Conservation (phyloP, 805 yeast species). For the Lachancea sp. region DNA sequence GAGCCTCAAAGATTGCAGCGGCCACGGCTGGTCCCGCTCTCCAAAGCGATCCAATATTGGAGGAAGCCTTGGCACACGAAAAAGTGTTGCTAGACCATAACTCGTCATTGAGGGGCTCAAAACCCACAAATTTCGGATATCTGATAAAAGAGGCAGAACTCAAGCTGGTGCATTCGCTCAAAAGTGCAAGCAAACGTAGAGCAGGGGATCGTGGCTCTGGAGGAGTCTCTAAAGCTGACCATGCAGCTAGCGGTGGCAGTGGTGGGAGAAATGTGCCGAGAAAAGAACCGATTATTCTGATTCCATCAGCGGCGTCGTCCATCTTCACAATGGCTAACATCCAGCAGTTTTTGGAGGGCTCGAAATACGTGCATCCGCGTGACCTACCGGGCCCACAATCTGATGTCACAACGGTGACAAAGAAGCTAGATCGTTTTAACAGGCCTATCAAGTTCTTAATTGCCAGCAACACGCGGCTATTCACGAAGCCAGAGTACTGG, state of each 20-base stretch:
- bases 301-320: conserved; percentile 77
- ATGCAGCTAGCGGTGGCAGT: background rate
- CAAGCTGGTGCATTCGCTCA: conserved; percentile 47
- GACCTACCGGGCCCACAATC: conserved; percentile 32
- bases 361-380: conserved; percentile 51
- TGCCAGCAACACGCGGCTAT: conserved; percentile 81
- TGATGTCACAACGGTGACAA: conserved; percentile 28
- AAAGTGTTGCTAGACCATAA: conserved; percentile 51
- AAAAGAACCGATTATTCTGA: conserved; percentile 63
- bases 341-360: conserved; percentile 65
- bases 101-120: conserved; percentile 57
- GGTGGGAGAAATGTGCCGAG: conserved; percentile 9
- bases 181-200: conserved; percentile 30
- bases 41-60: conserved; percentile 32
- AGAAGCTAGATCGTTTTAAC: conserved; percentile 28
- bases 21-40: background rate
- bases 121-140: conserved; percentile 59
- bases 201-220: conserved; percentile 12
- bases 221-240: conserved; percentile 18
- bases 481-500: conserved; percentile 95
- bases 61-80: conserved; percentile 34
- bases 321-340: conserved; percentile 59
- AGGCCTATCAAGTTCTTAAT: conserved; percentile 42
- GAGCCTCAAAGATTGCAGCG: background rate
- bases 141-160: conserved; percentile 61